Percentiles rank a stretch among this genome's conserved stretches.
Evolutionary conservation across 805 yeast species (phyloP).

Genomic region (Debaryomyces castellii): DNA sequence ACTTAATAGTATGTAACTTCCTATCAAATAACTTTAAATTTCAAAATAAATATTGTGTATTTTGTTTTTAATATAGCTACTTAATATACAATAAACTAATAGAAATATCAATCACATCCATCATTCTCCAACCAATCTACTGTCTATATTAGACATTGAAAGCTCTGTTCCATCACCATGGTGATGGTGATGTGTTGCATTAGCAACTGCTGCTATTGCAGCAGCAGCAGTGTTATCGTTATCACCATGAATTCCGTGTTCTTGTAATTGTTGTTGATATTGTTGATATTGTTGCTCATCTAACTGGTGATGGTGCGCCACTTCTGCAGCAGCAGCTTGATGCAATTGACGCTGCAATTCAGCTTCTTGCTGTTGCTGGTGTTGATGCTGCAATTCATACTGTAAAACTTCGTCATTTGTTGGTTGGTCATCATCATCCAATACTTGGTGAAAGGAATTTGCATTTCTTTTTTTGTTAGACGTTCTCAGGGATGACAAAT

Average conservation of each 20-base stretch:
- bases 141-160: constrained; percentile 45
- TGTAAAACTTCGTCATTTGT: constrained; percentile 16
- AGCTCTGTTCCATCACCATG: constrained; percentile 28
- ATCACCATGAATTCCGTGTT: constrained; percentile 18
- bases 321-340: constrained; percentile 24
- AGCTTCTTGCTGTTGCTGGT: constrained; percentile 21
- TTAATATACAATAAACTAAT: constrained; percentile 2
- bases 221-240: constrained; percentile 32
- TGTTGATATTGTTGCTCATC: constrained; percentile 24
- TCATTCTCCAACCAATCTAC: constrained; percentile 44
- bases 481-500: constrained; percentile 14
- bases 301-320: constrained; percentile 23
- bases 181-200: constrained; percentile 26
- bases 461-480: constrained; percentile 24
- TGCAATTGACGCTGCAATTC: constrained; percentile 24
- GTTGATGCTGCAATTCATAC: constrained; percentile 16
- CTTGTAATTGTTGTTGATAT: constrained; percentile 29
- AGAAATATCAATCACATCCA: neutral
- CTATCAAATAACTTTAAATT: neutral
- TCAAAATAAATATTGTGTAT: neutral
- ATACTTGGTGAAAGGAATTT: constrained; percentile 22
- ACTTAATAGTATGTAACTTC: constrained; percentile 20
- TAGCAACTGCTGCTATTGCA: constrained; percentile 42
- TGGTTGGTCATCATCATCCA: constrained; percentile 15
- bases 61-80: neutral